Evolutionary conservation across 345 rosid genomes (phyloP).

Genomic region (Gossypium anomalum): DNA sequence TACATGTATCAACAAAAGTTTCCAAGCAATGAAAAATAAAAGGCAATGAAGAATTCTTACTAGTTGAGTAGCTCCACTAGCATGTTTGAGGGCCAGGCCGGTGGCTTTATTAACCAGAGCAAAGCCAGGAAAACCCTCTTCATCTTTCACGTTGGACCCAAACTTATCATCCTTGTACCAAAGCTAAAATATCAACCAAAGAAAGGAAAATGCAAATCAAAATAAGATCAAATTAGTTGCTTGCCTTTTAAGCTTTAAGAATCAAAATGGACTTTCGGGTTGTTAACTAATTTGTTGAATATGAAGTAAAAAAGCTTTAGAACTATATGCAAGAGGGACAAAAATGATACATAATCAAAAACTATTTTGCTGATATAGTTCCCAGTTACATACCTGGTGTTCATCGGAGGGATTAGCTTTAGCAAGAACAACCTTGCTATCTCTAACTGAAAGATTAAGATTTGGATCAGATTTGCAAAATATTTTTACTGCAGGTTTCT

Average conservation of each 20-base stretch:
- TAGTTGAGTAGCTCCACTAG: slow-evolving; percentile 66
- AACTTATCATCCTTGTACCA: slow-evolving; percentile 91
- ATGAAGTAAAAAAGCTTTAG: no score
- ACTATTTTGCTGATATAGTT: not conserved
- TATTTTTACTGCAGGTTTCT: slow-evolving; percentile 47
- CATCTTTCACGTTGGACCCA: slow-evolving; percentile 77
- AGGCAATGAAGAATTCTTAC: slow-evolving; percentile 37
- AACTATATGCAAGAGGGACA: no score
- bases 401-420: slow-evolving; percentile 47
- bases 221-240: not conserved
- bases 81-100: slow-evolving; percentile 84
- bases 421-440: slow-evolving; percentile 57
- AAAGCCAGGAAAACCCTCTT: slow-evolving; percentile 76
- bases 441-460: slow-evolving; percentile 52
- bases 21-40: not conserved
- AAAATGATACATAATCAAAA: not conserved
- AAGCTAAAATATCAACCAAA: slow-evolving; percentile 38
- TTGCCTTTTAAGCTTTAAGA: not conserved
- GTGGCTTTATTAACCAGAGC: slow-evolving; percentile 80
- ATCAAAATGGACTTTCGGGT: not conserved
- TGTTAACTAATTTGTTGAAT: no score
- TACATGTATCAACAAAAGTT: not conserved
- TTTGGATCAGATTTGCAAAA: slow-evolving; percentile 60
- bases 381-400: slow-evolving; percentile 38
- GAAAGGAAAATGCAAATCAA: not conserved